Conservation (phyloP, 2,329 filamentous ascomycete genomes). For the Thielaviopsis musarum region DNA sequence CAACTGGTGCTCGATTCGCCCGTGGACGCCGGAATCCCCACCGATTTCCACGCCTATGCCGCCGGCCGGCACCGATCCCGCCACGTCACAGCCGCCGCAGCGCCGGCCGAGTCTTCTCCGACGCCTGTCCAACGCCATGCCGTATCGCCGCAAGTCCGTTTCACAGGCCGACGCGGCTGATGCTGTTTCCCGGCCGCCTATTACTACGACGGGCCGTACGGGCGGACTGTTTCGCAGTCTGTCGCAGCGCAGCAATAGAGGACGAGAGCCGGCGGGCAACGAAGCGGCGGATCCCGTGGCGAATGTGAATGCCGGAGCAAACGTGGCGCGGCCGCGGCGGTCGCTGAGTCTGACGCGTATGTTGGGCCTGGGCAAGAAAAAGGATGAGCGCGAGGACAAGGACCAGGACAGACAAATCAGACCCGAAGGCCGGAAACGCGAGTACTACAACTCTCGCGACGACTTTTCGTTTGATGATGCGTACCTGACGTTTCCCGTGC, state of each 20-base stretch:
- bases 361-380: slow-evolving; percentile 14
- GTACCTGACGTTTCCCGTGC: neutral
- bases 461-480: slow-evolving; percentile 3
- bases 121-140: slow-evolving; percentile 24
- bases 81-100: slow-evolving; percentile 23
- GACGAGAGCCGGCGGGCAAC: neutral
- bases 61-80: slow-evolving; percentile 23
- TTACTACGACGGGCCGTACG: slow-evolving; percentile 22
- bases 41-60: slow-evolving; percentile 50
- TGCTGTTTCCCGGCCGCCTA: slow-evolving; percentile 26
- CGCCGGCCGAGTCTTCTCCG: slow-evolving; percentile 21
- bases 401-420: slow-evolving; percentile 14
- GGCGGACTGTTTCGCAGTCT: slow-evolving; percentile 20
- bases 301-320: neutral
- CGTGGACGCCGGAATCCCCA: slow-evolving; percentile 64
- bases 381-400: slow-evolving; percentile 22
- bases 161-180: slow-evolving; percentile 19
- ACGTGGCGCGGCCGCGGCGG: slow-evolving; percentile 8
- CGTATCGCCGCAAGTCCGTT: slow-evolving; percentile 8
- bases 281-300: neutral
- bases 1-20: slow-evolving; percentile 88
- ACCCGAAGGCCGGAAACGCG: neutral
- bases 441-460: slow-evolving; percentile 3
- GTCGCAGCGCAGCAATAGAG: slow-evolving; percentile 20
- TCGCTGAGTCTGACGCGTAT: slow-evolving; percentile 12